Base-by-base conservation (phyloP, 495 filamentous ascomycete species). In the Lichenothelia convexa region DNA sequence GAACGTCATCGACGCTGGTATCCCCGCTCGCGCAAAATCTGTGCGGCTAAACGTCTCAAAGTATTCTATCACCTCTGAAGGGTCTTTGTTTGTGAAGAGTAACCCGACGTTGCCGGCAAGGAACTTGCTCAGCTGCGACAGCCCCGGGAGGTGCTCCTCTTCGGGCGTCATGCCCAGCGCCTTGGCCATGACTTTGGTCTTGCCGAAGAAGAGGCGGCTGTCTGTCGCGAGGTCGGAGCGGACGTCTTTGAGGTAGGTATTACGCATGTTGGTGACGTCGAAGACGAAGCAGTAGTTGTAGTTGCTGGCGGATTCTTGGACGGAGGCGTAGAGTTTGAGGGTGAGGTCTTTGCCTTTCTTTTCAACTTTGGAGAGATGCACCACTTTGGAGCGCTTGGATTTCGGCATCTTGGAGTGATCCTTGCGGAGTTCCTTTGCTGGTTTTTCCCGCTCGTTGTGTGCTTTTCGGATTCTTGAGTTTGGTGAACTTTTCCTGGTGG, bases 161-260 rank as follows among this genome's bases (percentile, higher is more conserved):
- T 82, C 80, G 45, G 72, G 61, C 39, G 59, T 73, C 30, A 63
- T 62, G 46, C 86, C 87, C 8, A 97, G 76, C 35, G 89, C 83
- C 60, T 82, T 78, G 40, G 82, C 78, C 79, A 93, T 95, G 50
- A 94, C 85, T 62, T 94, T 94, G 32, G 87, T 95, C 58, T 94
- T 95, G 56, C 89, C 89, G 58, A 94, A 94, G 71, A 94, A 94
- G 53, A 97, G 55, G 80, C 89, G 71, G 64, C 78, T 80, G 57
- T 92, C 82, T n/a, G n/a, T n/a, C 35, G 66, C 62, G 39, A 95
- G 73, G 45, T 93, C 74, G 29, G 72, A 67, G 40, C 89, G 71
- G 43, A 95, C 81, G 51, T 82, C 74, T 62, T 95, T 95, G 54
- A 97, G 61, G 57, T 93, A 84, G 29, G 80, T 92, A 58, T 97